These are phyloP conservation scores for Boletus vinaceobasis DNA, from an alignment of 768 basidiomycete species.

Conservation along the genomic window DNA sequence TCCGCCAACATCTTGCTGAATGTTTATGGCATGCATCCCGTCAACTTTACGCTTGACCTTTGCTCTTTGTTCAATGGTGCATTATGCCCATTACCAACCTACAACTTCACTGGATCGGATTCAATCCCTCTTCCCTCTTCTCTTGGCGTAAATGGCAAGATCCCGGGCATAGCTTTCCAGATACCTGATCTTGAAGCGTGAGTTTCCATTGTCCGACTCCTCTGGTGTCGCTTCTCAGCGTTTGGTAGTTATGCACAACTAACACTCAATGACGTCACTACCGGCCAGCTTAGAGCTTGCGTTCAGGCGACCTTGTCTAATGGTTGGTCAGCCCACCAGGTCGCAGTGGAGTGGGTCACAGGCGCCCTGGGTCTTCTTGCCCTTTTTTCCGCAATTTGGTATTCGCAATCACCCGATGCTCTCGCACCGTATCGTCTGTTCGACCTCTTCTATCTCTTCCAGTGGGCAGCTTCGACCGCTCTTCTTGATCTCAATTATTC, in stretches of 20 bases:
- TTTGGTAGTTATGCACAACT: slow-evolving; percentile 61
- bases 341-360: slow-evolving; percentile 74
- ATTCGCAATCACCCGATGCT: slow-evolving; percentile 53
- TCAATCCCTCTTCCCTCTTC: slow-evolving; percentile 61
- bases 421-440: slow-evolving; percentile 74
- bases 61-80: slow-evolving; percentile 75
- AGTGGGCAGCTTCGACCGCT: slow-evolving; percentile 75
- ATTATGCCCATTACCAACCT: slow-evolving; percentile 77
- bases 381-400: slow-evolving; percentile 49
- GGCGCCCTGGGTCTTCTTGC: slow-evolving; percentile 64
- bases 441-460: slow-evolving; percentile 79
- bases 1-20: slow-evolving; percentile 78
- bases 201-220: background rate
- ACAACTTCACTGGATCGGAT: slow-evolving; percentile 86
- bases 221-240: slow-evolving; percentile 1
- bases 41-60: slow-evolving; percentile 85
- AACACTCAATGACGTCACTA: slow-evolving; percentile 62
- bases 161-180: slow-evolving; percentile 79
- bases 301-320: slow-evolving; percentile 91
- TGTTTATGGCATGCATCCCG: slow-evolving; percentile 79
- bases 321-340: slow-evolving; percentile 77
- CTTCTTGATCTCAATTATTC: slow-evolving; percentile 88
- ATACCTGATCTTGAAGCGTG: slow-evolving; percentile 88
- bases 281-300: slow-evolving; percentile 78
- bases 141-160: slow-evolving; percentile 48